Evolutionary conservation across 2,329 filamentous ascomycete genomes (phyloP).

Genomic region (Colletotrichum navitas): DNA sequence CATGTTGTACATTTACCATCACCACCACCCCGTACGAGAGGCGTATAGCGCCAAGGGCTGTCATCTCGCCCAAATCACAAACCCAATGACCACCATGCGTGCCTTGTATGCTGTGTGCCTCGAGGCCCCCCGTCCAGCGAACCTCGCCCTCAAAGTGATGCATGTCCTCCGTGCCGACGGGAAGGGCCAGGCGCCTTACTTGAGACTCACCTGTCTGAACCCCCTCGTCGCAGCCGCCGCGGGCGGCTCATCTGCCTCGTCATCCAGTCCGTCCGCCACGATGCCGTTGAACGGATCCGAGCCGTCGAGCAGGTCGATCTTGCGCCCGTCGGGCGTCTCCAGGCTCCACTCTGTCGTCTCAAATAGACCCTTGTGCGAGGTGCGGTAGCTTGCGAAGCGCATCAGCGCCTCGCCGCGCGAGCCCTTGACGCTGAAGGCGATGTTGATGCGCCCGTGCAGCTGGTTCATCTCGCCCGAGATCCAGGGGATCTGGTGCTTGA

Average conservation of each 20-base stretch:
- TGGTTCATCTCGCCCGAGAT: conserved; percentile 92
- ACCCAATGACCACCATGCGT: conserved; percentile 24
- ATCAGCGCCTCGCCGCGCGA: conserved; percentile 78
- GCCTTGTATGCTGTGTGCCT: neutral
- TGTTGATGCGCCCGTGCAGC: conserved; percentile 89
- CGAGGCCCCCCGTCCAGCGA: neutral
- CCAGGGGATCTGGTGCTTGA: conserved; percentile 83
- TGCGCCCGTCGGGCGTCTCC: conserved; percentile 70
- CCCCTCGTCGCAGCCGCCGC: conserved; percentile 56
- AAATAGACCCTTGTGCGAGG: conserved; percentile 73
- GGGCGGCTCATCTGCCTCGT: conserved; percentile 51
- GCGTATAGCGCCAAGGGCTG: conserved; percentile 34
- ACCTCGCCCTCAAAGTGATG: neutral
- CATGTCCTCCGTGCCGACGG: neutral
- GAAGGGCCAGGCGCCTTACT: conserved; percentile 41
- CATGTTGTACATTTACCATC: conserved; percentile 48
- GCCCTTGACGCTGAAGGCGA: conserved; percentile 88
- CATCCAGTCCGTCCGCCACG: conserved; percentile 53
- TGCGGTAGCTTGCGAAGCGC: conserved; percentile 82
- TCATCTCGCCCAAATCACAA: conserved; percentile 30
- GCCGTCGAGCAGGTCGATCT: conserved; percentile 80
- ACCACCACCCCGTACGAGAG: conserved; percentile 21
- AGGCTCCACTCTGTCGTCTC: conserved; percentile 93
- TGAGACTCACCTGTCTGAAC: conserved; percentile 62
- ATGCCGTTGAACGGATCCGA: conserved; percentile 75